Evolutionary conservation across 305 asterid species (phyloP), one percentile per base, ranked within the genome.

Genomic region (Rubia balearica): DNA sequence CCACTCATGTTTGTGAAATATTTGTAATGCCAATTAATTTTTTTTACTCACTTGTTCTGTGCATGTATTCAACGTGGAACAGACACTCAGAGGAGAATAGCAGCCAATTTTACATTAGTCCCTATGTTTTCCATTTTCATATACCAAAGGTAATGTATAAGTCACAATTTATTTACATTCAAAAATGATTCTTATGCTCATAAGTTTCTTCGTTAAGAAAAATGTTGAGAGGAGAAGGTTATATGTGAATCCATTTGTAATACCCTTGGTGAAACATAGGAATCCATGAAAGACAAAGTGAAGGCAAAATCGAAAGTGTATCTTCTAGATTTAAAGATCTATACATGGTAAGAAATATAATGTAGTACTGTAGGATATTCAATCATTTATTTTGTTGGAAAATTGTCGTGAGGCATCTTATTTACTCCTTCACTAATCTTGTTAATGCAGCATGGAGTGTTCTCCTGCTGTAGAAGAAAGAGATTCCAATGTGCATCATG

Each of bases 41-140:
- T 68, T 38, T 76, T 77, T 21, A 79, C 38, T 55, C 22, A 70
- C 68, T 42, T 49, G 10, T 70, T 70, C 77, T 38, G 70, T 71
- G 69, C 70, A 57, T 65, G 33, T 76, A 46, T 45, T 65, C 49
- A 21, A 45, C 42, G 67, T 68, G 69, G 51, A 75, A 78, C 77
- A 90, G 96, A 22, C 27, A 24, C 27, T 24, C 27, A 1, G 27
- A 24, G 27, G 27, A 24, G 27, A 24, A 24, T 24, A 24, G 77
- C 65, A 67, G 73, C 74, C 75, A 70, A 66, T 74, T 72, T 64
- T 79, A 65, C 46, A 46, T 7, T 42, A 81, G 88, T 78, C 87
- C 93, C 13, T 87, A 96, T 97, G 80, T 75, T 67, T 87, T 95
- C 72, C 91, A 89, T 82, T 89, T 94, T 77, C 27, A 87, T 65